Evolutionary conservation across 768 basidiomycete species (phyloP).

Genomic region (Royoungia palumana): DNA sequence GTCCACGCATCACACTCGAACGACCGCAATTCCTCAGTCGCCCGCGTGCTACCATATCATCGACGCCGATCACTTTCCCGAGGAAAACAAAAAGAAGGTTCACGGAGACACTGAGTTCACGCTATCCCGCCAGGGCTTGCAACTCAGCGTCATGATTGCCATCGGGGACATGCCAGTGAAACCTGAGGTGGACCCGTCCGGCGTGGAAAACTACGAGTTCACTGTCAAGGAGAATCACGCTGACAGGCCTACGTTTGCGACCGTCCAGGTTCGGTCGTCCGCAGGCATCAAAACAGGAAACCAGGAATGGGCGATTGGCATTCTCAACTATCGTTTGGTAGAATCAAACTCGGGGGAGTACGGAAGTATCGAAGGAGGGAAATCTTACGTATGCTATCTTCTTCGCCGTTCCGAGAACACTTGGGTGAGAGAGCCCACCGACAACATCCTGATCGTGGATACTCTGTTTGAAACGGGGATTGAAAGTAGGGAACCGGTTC

Average conservation of each 20-base stretch:
- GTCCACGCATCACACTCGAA: constrained; percentile 12
- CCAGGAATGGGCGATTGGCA: constrained; percentile 12
- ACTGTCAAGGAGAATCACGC: constrained; percentile 8
- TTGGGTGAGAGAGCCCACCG: constrained; percentile 14
- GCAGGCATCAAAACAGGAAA: neutral
- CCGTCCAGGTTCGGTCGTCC: neutral
- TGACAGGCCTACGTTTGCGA: constrained; percentile 4
- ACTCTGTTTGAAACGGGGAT: constrained; percentile 6
- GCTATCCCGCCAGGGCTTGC: constrained; percentile 14
- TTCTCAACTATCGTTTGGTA: constrained; percentile 12
- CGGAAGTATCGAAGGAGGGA: constrained; percentile 9
- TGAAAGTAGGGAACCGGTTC: too few species aligned
- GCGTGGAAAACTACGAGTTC: constrained; percentile 1
- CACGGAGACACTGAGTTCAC: constrained; percentile 17
- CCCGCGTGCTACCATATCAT: constrained; percentile 18
- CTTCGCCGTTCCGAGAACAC: constrained; percentile 4
- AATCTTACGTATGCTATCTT: constrained; percentile 13
- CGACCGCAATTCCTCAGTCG: constrained; percentile 11
- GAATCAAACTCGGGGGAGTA: constrained; percentile 6
- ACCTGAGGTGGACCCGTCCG: neutral
- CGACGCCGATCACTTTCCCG: constrained; percentile 1
- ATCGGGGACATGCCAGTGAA: constrained; percentile 10
- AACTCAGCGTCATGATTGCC: constrained; percentile 10
- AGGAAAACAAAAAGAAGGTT: constrained; percentile 1
- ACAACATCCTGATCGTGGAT: constrained; percentile 12